phyloP scores from a whole-genome alignment of 441 rosid genomes.

The Pelargonium citronellum region DNA sequence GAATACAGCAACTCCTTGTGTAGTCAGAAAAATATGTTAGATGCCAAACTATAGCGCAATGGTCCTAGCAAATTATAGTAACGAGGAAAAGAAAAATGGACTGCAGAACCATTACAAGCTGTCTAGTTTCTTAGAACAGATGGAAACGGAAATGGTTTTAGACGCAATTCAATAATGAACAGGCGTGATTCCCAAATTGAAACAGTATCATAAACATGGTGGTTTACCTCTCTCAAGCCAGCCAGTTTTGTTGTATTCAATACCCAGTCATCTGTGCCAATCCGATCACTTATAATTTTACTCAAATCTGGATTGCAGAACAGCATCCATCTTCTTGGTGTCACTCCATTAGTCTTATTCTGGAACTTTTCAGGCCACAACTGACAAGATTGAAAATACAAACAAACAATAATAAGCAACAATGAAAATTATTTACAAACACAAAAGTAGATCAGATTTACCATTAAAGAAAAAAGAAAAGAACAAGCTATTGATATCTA shows the following conservation, averaged over 20 bases:
- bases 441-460: not conserved
- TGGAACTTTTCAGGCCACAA: conserved; percentile 87
- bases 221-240: conserved; percentile 54
- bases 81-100: too few relatives aligned
- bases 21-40: too few relatives aligned
- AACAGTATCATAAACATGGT: not conserved
- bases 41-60: too few relatives aligned
- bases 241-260: conserved; percentile 62
- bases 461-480: not conserved
- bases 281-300: conserved; percentile 68
- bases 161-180: too few relatives aligned
- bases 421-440: too few relatives aligned
- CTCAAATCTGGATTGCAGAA: conserved; percentile 86
- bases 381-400: conserved; percentile 33
- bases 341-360: conserved; percentile 94
- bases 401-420: too few relatives aligned
- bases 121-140: too few relatives aligned
- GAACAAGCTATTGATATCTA: conserved; percentile 7
- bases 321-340: conserved; percentile 89
- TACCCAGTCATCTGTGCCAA: conserved; percentile 83
- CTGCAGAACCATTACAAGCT: too few relatives aligned
- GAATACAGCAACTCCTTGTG: too few relatives aligned
- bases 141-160: too few relatives aligned
- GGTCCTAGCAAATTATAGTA: too few relatives aligned
- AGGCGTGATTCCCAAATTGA: too few relatives aligned